Evolutionary conservation across 2,329 filamentous ascomycete genomes (phyloP).

Genomic region (Coleophoma cylindrospora): DNA sequence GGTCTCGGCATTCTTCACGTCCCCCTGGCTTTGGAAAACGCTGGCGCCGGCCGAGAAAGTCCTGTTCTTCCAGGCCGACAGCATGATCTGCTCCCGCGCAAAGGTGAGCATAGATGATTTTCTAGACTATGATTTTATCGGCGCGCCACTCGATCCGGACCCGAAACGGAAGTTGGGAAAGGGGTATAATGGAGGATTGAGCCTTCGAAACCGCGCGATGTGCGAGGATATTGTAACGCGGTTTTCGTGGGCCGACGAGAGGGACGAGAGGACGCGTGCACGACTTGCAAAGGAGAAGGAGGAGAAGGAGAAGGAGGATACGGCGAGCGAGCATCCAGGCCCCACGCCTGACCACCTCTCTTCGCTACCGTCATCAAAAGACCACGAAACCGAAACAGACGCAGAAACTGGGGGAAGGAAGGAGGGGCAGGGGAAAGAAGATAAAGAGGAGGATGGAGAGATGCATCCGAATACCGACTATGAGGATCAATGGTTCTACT

Average conservation of each 20-base stretch:
- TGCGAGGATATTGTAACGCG: not conserved
- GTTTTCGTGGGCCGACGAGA: not conserved
- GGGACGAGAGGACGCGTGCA: no score
- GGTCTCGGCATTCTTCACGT: constrained; percentile 12
- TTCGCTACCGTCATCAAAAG: not conserved
- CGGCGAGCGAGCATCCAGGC: no score
- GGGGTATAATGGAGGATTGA: not conserved
- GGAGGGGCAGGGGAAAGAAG: not conserved
- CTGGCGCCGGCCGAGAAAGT: constrained; percentile 16
- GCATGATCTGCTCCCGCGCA: constrained; percentile 18
- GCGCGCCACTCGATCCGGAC: not conserved
- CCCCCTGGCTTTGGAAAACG: constrained; percentile 18
- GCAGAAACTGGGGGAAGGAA: not conserved
- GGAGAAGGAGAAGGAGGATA: not conserved
- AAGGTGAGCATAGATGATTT: constrained; percentile 16
- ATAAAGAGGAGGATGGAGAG: not conserved
- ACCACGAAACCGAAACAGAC: not conserved
- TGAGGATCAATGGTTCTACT: constrained; percentile 5
- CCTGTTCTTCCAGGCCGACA: constrained; percentile 20
- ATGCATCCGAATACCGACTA: not conserved
- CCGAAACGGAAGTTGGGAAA: not conserved
- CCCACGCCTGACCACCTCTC: no score
- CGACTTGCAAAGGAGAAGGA: not conserved
- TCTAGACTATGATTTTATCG: constrained; percentile 4
- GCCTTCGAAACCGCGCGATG: not conserved